Conservation (phyloP, 164 flowering plant species). For the Saururus chinensis region DNA sequence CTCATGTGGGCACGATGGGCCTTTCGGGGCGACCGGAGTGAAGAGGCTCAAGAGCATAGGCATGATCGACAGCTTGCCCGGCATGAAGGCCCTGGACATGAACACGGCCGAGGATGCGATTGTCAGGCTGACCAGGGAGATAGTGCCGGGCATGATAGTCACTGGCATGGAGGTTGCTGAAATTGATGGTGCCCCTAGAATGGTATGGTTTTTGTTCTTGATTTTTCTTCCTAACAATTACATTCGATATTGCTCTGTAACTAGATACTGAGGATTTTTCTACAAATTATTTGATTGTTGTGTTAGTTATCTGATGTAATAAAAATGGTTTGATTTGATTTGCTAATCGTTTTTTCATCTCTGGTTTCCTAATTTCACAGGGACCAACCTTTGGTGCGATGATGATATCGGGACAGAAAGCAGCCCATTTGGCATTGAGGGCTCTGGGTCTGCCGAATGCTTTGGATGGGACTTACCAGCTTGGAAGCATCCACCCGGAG, state of each 20-base stretch:
- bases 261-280: no score
- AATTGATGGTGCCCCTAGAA: constrained; percentile 64
- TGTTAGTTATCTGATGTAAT: no score
- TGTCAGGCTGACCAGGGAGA: constrained; percentile 72
- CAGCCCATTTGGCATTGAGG: constrained; percentile 74
- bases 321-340: background rate
- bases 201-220: constrained; percentile 25
- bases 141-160: constrained; percentile 92
- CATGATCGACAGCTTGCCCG: constrained; percentile 71
- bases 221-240: background rate
- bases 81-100: constrained; percentile 95
- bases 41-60: constrained; percentile 86
- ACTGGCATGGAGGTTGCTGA: constrained; percentile 97
- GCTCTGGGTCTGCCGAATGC: constrained; percentile 66
- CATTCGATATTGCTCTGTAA: no score
- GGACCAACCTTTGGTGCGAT: constrained; percentile 93
- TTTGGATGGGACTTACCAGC: constrained; percentile 34
- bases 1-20: constrained; percentile 93
- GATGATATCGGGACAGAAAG: constrained; percentile 97
- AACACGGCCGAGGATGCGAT: constrained; percentile 91
- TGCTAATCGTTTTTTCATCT: background rate
- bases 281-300: no score
- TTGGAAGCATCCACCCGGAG: constrained; percentile 38
- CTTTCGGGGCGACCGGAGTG: constrained; percentile 88
- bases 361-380: constrained; percentile 20